Evolutionary conservation across 1,139 yeast species (phyloP), one percentile per base, ranked within the genome.

Genomic region (Hyphopichia buzzinii): DNA sequence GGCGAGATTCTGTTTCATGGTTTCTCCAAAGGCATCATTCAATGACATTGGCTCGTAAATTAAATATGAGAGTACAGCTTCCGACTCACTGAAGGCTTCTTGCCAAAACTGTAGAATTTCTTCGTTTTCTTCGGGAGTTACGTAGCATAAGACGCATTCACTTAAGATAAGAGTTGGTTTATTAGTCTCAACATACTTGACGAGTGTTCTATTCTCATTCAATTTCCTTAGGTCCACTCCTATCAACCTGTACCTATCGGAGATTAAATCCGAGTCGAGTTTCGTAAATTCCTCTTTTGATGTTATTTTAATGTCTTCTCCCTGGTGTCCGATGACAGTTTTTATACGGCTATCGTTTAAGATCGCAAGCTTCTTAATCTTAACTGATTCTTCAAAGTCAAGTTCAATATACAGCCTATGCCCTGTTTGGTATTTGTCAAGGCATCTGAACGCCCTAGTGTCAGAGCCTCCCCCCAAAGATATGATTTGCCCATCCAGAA

Each of bases 391-490:
- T 1, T 74, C 69, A 51, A 86, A 90, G 57, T 92, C 98, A 17
- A 88, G 54, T 55, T 92, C 98, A 36, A 82, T 70, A 52, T 80
- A 84, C 23, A 55, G 50, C 3, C 36, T 13, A 4, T 43, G 28
- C 3, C 41, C 35, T 22, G 35, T 21, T 2, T 40, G 34, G 29
- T 47, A 36, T n/a, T 50, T 31, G 3, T 56, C 48, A 31, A 85
- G 55, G 3, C 79, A 39, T 4, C 66, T 57, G 51, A 87, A 86
- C 5, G 77, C 72, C 40, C 97, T 61, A 1, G 97, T 81, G 57
- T 92, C 98, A n/a, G 95, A 85, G 1, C 98, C 98, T n/a, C 97
- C 87, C 0, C 98, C 98, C 16, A 92, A 59, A 4, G 94, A 88
- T 0, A 92, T 61, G 8, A 92, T 75, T 54, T 89, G 96, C 33